These are phyloP conservation scores for Nitzschia sp. DNA, from an alignment of 108 stramenopile genomes.

Conservation along the genomic window DNA sequence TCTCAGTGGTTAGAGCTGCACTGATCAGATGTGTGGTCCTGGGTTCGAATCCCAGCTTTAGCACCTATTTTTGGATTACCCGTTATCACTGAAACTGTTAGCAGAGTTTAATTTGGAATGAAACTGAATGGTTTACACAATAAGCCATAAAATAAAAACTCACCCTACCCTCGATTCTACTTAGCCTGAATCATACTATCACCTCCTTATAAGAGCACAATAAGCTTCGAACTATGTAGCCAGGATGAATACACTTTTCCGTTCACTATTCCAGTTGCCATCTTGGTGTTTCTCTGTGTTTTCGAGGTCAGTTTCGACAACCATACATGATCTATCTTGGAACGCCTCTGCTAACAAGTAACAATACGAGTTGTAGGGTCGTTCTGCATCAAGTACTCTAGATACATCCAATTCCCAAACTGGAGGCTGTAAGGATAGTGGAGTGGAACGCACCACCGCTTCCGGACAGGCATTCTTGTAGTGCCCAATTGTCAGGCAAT, in stretches of 20 bases:
- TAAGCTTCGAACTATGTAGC: constrained; percentile 19
- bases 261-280: constrained; percentile 60
- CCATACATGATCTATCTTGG: constrained; percentile 30
- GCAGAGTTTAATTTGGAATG: too few species aligned
- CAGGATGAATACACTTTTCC: constrained; percentile 63
- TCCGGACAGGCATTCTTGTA: constrained; percentile 46
- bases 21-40: too few species aligned
- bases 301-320: constrained; percentile 47
- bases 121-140: too few species aligned
- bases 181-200: too few species aligned
- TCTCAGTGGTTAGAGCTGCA: too few species aligned
- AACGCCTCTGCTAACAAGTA: constrained; percentile 44
- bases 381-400: constrained; percentile 19
- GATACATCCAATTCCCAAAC: constrained; percentile 47
- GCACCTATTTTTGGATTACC: too few species aligned
- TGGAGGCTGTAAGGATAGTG: constrained; percentile 38
- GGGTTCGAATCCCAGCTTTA: too few species aligned
- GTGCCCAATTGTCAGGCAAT: constrained; percentile 55
- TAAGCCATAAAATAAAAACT: too few species aligned
- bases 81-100: too few species aligned
- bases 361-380: constrained; percentile 57
- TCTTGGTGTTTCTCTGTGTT: constrained; percentile 42
- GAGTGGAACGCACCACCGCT: constrained; percentile 19
- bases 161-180: too few species aligned
- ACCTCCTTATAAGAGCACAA: too few species aligned